Base-by-base conservation (phyloP, 2,329 filamentous ascomycete species). In the Diplocarpon rosae region DNA sequence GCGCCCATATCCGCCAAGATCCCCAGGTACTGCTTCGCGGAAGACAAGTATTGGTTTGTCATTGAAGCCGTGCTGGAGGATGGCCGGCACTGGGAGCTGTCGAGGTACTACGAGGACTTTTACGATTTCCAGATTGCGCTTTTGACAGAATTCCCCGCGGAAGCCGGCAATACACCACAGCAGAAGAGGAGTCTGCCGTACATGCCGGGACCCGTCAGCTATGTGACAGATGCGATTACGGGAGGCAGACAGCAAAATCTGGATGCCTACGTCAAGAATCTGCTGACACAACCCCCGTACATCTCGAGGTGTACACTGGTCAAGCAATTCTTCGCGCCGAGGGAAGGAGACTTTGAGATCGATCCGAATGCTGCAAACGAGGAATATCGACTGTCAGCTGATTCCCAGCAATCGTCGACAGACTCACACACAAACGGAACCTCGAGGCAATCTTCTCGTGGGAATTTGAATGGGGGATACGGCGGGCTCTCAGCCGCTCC, bases 1-100 rank as follows among this genome's bases (percentile, higher is more conserved):
- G 83, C 88, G 2, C 90, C 92, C 0, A 69, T 93, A 39, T 78
- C 79, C 45, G 92, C 90, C 11, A 83, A 79, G 42, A 94, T 96
- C 56, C 89, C 90, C 13, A 76, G 87, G 50, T 96, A 95, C 67
- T 94, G 87, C 63, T 96, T 93, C 59, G 87, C 88, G 48, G 90
- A 96, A 61, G 89, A 95, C 56, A 95, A 95, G 63, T 96, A 96
- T 65, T 96, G 92, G 87, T 98, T 96, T 60, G 85, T 95, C 43
- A 90, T 98, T 47, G 89, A 95, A 63, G 87, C 85, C 17, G 75
- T 82, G 57, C 77, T 96, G 64, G 87, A 95, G 59, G 89, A 96
- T 61, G 89, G 88, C 38, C 76, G 85, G 37, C 82, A 85, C 60
- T 96, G 89, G 88, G 89, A 95, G 62, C 69, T 98, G 39, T 90